Conservation (phyloP, 164 flowering plant genomes). For the Malania oleifera region DNA sequence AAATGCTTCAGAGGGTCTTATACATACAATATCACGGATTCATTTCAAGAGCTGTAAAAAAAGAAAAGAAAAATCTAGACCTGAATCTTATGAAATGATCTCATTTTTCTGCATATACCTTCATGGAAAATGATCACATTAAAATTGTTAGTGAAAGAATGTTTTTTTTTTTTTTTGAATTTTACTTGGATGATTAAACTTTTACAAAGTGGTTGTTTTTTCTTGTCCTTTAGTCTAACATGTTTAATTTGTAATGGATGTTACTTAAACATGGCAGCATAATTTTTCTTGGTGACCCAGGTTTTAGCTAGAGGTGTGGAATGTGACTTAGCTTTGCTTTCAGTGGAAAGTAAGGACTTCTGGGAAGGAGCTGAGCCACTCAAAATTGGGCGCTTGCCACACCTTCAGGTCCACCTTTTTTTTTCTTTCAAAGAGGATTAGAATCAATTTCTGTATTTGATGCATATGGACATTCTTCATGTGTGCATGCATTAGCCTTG, state of each 20-base stretch:
- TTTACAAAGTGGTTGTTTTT: too few species aligned
- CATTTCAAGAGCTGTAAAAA: too few species aligned
- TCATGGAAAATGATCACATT: neutral
- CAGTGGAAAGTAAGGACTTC: slow-evolving; percentile 86
- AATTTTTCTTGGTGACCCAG: slow-evolving; percentile 38
- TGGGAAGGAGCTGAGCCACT: slow-evolving; percentile 93
- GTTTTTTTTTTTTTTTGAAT: too few species aligned
- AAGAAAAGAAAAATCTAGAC: too few species aligned
- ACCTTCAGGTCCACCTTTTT: slow-evolving; percentile 66
- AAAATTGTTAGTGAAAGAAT: neutral
- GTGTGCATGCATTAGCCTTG: neutral
- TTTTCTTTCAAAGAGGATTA: neutral
- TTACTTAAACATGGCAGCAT: slow-evolving; percentile 7
- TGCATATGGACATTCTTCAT: neutral
- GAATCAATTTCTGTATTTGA: neutral
- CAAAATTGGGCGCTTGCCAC: slow-evolving; percentile 71
- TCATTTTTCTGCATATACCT: neutral
- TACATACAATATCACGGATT: too few species aligned
- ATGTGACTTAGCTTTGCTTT: slow-evolving; percentile 95
- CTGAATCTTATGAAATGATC: too few species aligned
- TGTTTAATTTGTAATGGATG: neutral
- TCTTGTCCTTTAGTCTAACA: neutral
- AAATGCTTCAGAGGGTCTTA: too few species aligned
- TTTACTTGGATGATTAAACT: too few species aligned
- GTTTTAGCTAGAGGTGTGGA: slow-evolving; percentile 93